Percentiles rank a stretch among this genome's conserved stretches.
Evolutionary conservation across 345 rosid genomes (phyloP).

Genomic region (Hibiscus tridactylites): DNA sequence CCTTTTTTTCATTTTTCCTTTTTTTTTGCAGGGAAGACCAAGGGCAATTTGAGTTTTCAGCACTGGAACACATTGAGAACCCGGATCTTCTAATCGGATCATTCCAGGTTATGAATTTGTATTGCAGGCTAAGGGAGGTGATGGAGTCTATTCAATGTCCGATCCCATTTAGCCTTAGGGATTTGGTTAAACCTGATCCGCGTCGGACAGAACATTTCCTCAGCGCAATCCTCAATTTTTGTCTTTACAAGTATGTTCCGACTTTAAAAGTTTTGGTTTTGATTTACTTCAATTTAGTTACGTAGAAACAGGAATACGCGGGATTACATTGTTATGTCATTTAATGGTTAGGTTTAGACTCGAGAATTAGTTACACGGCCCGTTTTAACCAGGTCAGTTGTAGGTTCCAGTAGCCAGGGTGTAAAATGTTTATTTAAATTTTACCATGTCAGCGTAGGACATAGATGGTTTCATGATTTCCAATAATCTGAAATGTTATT

Average conservation of each 20-base stretch:
- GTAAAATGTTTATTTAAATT: neutral
- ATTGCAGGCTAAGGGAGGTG: constrained; percentile 37
- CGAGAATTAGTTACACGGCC: neutral
- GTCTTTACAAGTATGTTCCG: constrained; percentile 55
- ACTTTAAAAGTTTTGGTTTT: neutral
- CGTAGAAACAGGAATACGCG: no score
- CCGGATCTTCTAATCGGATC: constrained; percentile 68
- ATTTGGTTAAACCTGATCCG: constrained; percentile 53
- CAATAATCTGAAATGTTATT: neutral
- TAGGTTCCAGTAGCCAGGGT: neutral
- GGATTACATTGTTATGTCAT: neutral
- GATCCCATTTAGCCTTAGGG: constrained; percentile 44
- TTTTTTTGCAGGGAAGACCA: constrained; percentile 50
- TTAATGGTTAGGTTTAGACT: neutral
- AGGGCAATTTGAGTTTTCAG: constrained; percentile 68
- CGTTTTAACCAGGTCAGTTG: neutral
- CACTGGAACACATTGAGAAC: constrained; percentile 76
- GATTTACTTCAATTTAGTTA: neutral
- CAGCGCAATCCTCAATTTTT: constrained; percentile 71
- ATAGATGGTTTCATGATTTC: neutral
- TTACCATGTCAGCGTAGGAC: neutral
- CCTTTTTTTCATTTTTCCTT: neutral
- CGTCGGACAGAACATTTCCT: constrained; percentile 60
- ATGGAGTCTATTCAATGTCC: constrained; percentile 48
- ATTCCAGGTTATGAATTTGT: constrained; percentile 36